These are phyloP conservation scores for Penstemon newberryi DNA, from an alignment of 257 asterid species.

Conservation along the genomic window DNA sequence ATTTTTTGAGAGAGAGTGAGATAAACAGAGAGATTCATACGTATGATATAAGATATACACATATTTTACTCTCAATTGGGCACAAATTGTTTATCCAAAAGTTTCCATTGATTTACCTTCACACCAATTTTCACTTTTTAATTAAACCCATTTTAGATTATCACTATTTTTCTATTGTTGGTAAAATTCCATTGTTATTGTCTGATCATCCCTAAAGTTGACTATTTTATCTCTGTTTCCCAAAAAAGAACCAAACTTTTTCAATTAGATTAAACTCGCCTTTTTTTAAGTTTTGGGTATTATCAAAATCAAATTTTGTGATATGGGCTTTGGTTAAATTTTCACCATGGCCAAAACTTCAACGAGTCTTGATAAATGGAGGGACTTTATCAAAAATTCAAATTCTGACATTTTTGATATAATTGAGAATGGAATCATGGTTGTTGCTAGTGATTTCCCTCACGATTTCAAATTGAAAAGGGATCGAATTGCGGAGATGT, in stretches of 20 bases:
- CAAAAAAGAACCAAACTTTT: not conserved
- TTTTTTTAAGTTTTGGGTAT: no score
- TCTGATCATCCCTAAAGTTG: constrained; percentile 29
- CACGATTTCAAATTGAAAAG: constrained; percentile 72
- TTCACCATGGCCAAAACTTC: constrained; percentile 60
- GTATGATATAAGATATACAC: no score
- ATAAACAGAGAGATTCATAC: no score
- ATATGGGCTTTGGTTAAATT: constrained; percentile 37
- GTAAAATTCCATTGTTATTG: constrained; percentile 17
- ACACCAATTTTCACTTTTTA: constrained; percentile 9
- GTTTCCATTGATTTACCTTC: constrained; percentile 40
- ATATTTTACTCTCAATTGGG: constrained; percentile 36
- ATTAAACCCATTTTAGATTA: constrained; percentile 1
- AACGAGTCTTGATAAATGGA: constrained; percentile 69
- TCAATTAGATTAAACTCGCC: not conserved
- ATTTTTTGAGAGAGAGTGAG: no score
- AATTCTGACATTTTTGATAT: constrained; percentile 66
- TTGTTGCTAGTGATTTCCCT: constrained; percentile 85
- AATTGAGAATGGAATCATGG: constrained; percentile 69
- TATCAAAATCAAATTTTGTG: constrained; percentile 33
- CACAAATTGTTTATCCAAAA: constrained; percentile 30
- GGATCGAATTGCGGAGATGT: constrained; percentile 82
- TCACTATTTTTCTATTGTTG: constrained; percentile 16
- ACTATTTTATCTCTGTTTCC: constrained; percentile 28
- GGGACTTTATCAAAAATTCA: constrained; percentile 74